phyloP scores from a whole-genome alignment of 2,329 filamentous ascomycete genomes.

The Alternaria triticimaculans region DNA sequence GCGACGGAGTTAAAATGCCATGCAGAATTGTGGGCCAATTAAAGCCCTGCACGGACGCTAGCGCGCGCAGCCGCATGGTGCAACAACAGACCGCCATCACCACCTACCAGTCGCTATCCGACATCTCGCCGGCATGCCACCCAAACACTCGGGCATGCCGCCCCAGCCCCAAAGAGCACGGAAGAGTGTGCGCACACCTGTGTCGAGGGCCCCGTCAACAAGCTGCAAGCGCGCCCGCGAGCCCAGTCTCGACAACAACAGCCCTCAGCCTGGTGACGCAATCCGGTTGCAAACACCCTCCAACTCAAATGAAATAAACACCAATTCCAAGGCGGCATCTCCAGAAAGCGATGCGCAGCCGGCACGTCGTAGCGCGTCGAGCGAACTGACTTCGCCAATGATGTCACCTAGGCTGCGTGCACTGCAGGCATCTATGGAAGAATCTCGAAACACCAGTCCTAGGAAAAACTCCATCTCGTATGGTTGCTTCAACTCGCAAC shows the following conservation, averaged over 20 bases:
- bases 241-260: background rate
- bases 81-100: background rate
- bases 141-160: background rate
- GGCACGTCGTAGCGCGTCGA: background rate
- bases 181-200: slow-evolving; percentile 2
- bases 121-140: background rate
- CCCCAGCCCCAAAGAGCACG: background rate
- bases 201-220: background rate
- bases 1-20: background rate
- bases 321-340: background rate
- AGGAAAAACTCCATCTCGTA: background rate
- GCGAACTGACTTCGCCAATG: slow-evolving; percentile 2
- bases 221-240: background rate
- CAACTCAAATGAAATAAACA: background rate
- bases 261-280: background rate
- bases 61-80: background rate
- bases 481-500: slow-evolving; percentile 19
- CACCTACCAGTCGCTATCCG: background rate
- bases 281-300: background rate
- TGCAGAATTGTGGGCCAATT: background rate
- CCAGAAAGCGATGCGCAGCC: background rate
- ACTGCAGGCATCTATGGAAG: background rate
- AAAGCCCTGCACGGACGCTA: slow-evolving; percentile 2
- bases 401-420: background rate
- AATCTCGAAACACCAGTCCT: background rate